phyloP scores from a whole-genome alignment of 306 rosid species.

The Lathyrus aphaca region DNA sequence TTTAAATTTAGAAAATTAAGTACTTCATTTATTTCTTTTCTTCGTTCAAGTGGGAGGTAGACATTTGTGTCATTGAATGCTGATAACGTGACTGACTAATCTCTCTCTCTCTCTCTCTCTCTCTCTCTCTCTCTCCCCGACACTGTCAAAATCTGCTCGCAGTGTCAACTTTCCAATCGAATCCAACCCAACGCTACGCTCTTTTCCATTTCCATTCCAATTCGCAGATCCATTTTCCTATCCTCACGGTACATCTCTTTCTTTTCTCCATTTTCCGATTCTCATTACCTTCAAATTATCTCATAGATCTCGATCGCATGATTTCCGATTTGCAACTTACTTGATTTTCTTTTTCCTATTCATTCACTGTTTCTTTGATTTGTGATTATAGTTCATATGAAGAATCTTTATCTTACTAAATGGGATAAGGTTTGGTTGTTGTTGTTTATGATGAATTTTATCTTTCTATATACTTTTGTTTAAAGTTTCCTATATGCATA shows the following conservation, averaged over 20 bases:
- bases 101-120: slow-evolving; percentile 15
- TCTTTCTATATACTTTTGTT: background rate
- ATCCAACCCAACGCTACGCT: background rate
- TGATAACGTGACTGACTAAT: slow-evolving; percentile 22
- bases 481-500: background rate
- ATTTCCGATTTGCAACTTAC: background rate
- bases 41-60: slow-evolving; percentile 1
- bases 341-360: background rate
- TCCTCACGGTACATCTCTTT: slow-evolving; percentile 28
- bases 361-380: background rate
- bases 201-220: background rate
- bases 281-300: background rate
- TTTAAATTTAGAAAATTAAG: too few relatives aligned
- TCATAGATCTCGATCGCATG: slow-evolving; percentile 8
- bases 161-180: background rate
- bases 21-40: background rate
- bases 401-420: too few relatives aligned
- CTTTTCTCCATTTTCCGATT: slow-evolving; percentile 19
- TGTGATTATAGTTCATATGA: background rate
- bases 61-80: slow-evolving; percentile 7
- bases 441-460: too few relatives aligned
- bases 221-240: slow-evolving; percentile 30
- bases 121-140: background rate
- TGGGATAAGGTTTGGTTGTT: too few relatives aligned
- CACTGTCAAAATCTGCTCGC: background rate